These are phyloP conservation scores for Penicillium sp. DNA, from an alignment of 2,329 filamentous ascomycete genomes.

Conservation along the genomic window DNA sequence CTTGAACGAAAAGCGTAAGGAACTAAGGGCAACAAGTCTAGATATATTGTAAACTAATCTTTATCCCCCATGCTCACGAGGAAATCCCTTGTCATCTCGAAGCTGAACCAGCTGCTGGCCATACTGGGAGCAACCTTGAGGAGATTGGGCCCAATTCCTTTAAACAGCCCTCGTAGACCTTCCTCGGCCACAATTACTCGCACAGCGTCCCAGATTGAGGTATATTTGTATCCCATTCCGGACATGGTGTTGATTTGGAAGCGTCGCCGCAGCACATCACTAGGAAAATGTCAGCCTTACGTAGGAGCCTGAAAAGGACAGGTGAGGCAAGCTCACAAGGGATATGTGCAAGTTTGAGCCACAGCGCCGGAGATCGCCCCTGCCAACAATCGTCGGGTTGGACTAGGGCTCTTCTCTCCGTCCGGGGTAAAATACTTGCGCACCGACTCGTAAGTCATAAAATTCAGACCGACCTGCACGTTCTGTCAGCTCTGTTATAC, in stretches of 20 bases:
- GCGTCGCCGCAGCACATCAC: conserved; percentile 84
- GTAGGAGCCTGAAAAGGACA: not conserved
- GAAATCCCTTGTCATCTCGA: conserved; percentile 88
- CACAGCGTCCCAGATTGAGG: conserved; percentile 78
- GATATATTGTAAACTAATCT: conserved; percentile 22
- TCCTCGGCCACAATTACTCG: conserved; percentile 78
- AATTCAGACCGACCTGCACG: conserved; percentile 82
- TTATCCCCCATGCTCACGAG: conserved; percentile 57
- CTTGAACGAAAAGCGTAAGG: not conserved
- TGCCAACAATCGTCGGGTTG: conserved; percentile 77
- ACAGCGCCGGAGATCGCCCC: conserved; percentile 94
- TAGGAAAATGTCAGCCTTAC: conserved; percentile 35
- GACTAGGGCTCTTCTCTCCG: conserved; percentile 77
- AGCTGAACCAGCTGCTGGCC: conserved; percentile 97
- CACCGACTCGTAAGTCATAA: conserved; percentile 95
- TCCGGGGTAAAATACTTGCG: conserved; percentile 81
- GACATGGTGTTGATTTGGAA: conserved; percentile 99
- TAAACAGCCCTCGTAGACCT: conserved; percentile 83
- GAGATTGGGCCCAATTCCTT: conserved; percentile 91
- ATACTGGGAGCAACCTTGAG: conserved; percentile 98
- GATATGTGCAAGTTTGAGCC: conserved; percentile 96
- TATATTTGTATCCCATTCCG: conserved; percentile 96
- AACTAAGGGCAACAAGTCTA: conserved; percentile 8
- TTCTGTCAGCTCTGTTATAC: not conserved
- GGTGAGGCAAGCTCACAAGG: conserved; percentile 65